Conservation (phyloP, 106 monocot species). For the Xerophyta viscosa region DNA sequence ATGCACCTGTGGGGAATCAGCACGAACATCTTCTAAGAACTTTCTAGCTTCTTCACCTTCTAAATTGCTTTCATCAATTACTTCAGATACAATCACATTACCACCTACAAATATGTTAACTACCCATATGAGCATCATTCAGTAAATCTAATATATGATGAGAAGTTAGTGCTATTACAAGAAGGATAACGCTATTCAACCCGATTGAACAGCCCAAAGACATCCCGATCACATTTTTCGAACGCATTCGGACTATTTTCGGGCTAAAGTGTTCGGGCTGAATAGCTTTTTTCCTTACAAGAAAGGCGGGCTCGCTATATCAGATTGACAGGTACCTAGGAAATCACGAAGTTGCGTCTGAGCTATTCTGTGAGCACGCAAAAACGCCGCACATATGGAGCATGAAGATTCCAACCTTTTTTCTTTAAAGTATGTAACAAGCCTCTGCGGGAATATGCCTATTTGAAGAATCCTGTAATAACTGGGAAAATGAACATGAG, state of each 20-base stretch:
- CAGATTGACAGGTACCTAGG: constrained; percentile 81
- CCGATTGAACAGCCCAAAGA: no score
- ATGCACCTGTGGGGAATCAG: constrained; percentile 56
- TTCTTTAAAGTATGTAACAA: constrained; percentile 84
- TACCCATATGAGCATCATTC: no score
- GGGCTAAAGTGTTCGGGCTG: no score
- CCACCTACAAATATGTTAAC: no score
- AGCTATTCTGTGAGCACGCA: constrained; percentile 89
- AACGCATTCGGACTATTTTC: no score
- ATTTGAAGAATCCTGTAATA: constrained; percentile 75
- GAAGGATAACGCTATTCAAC: no score
- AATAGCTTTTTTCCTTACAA: no score
- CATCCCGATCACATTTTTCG: no score
- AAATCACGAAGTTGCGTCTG: constrained; percentile 85
- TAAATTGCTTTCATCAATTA: constrained; percentile 57
- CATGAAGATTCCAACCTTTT: constrained; percentile 86
- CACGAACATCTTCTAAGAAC: constrained; percentile 71
- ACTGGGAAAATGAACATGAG: constrained; percentile 72
- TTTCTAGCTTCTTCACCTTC: constrained; percentile 66
- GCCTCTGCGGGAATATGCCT: constrained; percentile 52
- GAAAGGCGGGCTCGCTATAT: no score
- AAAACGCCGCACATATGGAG: constrained; percentile 88
- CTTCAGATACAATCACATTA: constrained; percentile 42
- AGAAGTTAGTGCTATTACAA: no score
- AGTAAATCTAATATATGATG: no score